These are phyloP conservation scores for Colletotrichum noveboracense DNA, from an alignment of 2,329 filamentous ascomycete genomes.

Conservation along the genomic window DNA sequence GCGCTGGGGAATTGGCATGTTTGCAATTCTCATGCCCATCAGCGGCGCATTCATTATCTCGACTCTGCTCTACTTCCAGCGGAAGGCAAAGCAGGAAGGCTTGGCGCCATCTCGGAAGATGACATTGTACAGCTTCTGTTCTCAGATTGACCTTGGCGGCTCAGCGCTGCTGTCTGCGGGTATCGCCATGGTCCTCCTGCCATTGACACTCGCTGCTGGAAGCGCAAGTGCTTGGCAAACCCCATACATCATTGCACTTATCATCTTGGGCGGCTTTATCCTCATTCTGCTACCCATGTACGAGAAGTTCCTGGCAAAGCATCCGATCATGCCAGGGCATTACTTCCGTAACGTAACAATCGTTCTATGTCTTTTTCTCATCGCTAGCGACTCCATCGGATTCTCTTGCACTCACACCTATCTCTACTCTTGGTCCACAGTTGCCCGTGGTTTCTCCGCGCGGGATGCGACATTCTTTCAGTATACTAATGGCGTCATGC, in stretches of 20 bases:
- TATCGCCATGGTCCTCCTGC: slow-evolving; percentile 59
- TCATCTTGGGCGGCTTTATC: slow-evolving; percentile 55
- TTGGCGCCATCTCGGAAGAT: slow-evolving; percentile 14
- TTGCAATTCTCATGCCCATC: slow-evolving; percentile 61
- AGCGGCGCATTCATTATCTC: slow-evolving; percentile 29
- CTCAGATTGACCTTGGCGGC: slow-evolving; percentile 43
- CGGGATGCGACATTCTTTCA: slow-evolving; percentile 33
- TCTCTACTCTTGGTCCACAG: slow-evolving; percentile 46
- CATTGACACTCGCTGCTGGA: slow-evolving; percentile 55
- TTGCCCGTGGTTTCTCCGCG: slow-evolving; percentile 35
- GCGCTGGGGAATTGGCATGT: slow-evolving; percentile 55
- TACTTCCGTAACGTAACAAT: slow-evolving; percentile 36
- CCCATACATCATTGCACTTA: slow-evolving; percentile 49
- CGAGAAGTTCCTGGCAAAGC: slow-evolving; percentile 52
- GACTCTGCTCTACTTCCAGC: slow-evolving; percentile 23
- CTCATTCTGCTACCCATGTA: slow-evolving; percentile 49
- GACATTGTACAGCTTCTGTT: slow-evolving; percentile 24
- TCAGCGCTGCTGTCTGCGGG: slow-evolving; percentile 50
- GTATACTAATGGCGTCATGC: slow-evolving; percentile 41
- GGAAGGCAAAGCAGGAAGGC: slow-evolving; percentile 25
- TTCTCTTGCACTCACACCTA: slow-evolving; percentile 41
- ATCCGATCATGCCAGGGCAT: slow-evolving; percentile 50
- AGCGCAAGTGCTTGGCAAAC: slow-evolving; percentile 45
- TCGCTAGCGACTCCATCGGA: slow-evolving; percentile 29
- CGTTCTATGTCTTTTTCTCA: slow-evolving; percentile 27